Percentiles rank a stretch among this genome's conserved stretches.
Evolutionary conservation across 1,284 basidiomycete species (phyloP).

Genomic region (Apiotrichum domesticum): DNA sequence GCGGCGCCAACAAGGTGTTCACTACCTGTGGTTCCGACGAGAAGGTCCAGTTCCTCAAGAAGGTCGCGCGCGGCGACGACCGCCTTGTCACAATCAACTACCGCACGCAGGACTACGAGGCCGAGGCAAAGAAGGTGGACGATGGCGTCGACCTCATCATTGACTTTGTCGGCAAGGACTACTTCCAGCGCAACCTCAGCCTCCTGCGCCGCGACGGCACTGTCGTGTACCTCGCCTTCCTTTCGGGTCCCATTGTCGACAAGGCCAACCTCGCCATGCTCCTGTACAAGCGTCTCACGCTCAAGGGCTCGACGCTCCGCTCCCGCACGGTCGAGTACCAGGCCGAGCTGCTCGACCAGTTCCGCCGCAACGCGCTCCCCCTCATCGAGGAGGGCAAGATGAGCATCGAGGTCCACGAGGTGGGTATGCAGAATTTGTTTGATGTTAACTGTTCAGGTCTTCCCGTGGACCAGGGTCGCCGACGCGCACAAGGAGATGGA

Average conservation of each 20-base stretch:
- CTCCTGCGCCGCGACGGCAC: conserved; percentile 70
- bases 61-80: conserved; percentile 50
- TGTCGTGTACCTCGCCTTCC: conserved; percentile 52
- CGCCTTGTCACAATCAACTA: conserved; percentile 77
- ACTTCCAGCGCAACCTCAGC: conserved; percentile 76
- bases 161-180: conserved; percentile 66
- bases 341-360: conserved; percentile 65
- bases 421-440: neutral
- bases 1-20: conserved; percentile 56
- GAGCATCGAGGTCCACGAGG: conserved; percentile 68
- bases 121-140: conserved; percentile 46
- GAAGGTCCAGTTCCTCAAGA: conserved; percentile 72
- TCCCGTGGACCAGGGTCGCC: conserved; percentile 74
- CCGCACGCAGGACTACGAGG: conserved; percentile 60
- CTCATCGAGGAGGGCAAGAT: conserved; percentile 62
- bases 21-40: conserved; percentile 79
- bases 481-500: conserved; percentile 84
- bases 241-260: conserved; percentile 59
- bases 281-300: conserved; percentile 71
- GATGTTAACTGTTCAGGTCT: conserved; percentile 47
- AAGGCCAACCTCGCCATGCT: conserved; percentile 60
- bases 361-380: conserved; percentile 54
- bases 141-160: conserved; percentile 63
- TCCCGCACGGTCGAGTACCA: conserved; percentile 76
- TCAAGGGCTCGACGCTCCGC: conserved; percentile 84